A percentile compares a stretch with the other conserved stretches of the same genome.
These are phyloP conservation scores for Effrenium voratum DNA, from an alignment of 73 alveolate species.

Conservation along the genomic window DNA sequence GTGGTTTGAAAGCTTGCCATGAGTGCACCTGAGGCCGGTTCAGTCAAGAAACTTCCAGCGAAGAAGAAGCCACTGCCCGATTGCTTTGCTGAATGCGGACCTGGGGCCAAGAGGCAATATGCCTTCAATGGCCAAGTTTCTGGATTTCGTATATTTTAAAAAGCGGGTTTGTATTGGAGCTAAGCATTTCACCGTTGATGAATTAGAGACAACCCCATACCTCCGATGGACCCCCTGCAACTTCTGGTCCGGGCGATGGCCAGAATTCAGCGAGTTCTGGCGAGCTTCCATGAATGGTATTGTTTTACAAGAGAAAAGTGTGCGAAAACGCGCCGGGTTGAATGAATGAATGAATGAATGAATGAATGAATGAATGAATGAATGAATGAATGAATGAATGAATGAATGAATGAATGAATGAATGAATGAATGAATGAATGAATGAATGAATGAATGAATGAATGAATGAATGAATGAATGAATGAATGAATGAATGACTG, in stretches of 20 bases:
- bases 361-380: no score
- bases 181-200: background rate
- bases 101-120: background rate
- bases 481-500: no score
- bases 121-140: background rate
- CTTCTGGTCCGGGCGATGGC: background rate
- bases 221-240: background rate
- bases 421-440: no score
- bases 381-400: no score
- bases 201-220: background rate
- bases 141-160: background rate
- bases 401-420: no score
- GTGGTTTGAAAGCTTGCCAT: background rate
- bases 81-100: slow-evolving; percentile 3
- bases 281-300: no score
- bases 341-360: no score
- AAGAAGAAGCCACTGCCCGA: slow-evolving; percentile 44
- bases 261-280: background rate
- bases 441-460: no score
- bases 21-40: background rate
- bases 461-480: no score
- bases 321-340: no score
- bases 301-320: no score
- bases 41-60: slow-evolving; percentile 47
- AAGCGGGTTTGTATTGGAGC: background rate